phyloP scores from a whole-genome alignment of 2,329 filamentous ascomycete genomes.

The Clarireedia monteithiana region DNA sequence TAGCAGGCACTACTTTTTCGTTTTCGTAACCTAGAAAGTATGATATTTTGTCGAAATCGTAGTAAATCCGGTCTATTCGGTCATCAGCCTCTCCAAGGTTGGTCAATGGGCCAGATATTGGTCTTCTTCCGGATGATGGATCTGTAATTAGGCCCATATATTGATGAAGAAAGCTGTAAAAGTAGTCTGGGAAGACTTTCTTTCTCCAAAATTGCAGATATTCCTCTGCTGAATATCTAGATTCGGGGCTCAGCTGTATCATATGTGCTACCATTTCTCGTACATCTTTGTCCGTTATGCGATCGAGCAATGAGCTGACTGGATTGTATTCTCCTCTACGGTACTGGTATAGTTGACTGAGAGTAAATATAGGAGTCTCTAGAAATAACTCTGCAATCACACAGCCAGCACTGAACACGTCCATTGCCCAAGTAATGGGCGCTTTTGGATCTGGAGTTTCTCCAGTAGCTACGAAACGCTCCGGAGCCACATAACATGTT shows the following conservation, averaged over 20 bases:
- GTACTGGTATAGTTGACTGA: conserved; percentile 93
- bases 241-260: conserved; percentile 90
- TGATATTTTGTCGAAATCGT: conserved; percentile 96
- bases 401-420: conserved; percentile 94
- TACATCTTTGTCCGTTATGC: conserved; percentile 81
- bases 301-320: conserved; percentile 67
- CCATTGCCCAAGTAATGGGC: conserved; percentile 86
- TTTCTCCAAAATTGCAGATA: conserved; percentile 87
- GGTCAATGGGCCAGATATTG: conserved; percentile 57
- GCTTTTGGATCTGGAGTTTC: conserved; percentile 56
- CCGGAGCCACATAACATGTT: conserved; percentile 92
- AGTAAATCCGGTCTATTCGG: conserved; percentile 84
- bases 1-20: conserved; percentile 22
- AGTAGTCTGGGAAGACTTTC: conserved; percentile 92
- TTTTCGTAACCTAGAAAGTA: conserved; percentile 79
- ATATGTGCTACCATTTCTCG: conserved; percentile 88
- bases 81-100: conserved; percentile 87
- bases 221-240: conserved; percentile 86
- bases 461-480: conserved; percentile 72
- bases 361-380: conserved; percentile 92
- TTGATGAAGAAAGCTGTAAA: conserved; percentile 94
- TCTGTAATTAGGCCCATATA: conserved; percentile 97
- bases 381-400: conserved; percentile 95
- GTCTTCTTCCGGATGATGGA: conserved; percentile 69
- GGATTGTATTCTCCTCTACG: conserved; percentile 89